A percentile compares a stretch with the other conserved stretches of the same genome.
Evolutionary conservation across 768 basidiomycete species (phyloP).

Genomic region (Macrolepiota fuliginosa): DNA sequence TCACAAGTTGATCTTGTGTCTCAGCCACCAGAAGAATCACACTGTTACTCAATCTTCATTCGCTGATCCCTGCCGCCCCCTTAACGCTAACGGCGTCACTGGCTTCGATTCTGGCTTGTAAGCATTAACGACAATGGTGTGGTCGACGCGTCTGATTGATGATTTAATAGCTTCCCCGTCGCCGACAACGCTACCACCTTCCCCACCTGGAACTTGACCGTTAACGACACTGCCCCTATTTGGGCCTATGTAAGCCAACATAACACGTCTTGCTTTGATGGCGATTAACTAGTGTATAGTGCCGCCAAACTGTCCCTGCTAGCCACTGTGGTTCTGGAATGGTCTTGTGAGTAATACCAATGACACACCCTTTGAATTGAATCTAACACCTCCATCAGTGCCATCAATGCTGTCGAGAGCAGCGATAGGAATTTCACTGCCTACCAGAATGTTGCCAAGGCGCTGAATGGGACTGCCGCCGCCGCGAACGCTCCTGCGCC

Average conservation of each 20-base stretch:
- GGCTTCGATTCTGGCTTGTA: conserved; percentile 63
- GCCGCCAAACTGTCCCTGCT: conserved; percentile 35
- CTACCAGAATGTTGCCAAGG: conserved; percentile 53
- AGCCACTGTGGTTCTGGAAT: conserved; percentile 53
- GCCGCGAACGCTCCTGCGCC: conserved; percentile 29
- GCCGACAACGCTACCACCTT: conserved; percentile 39
- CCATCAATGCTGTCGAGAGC: conserved; percentile 55
- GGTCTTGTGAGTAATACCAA: conserved; percentile 41
- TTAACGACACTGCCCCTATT: conserved; percentile 55
- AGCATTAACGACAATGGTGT: conserved; percentile 18
- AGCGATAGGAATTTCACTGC: conserved; percentile 51
- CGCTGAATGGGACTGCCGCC: conserved; percentile 49
- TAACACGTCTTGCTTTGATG: not conserved
- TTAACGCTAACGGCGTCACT: conserved; percentile 35
- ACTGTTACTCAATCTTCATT: conserved; percentile 64
- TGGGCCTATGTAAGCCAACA: conserved; percentile 48
- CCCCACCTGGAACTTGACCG: conserved; percentile 55
- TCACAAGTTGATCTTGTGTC: conserved; percentile 7
- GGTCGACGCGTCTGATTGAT: not conserved
- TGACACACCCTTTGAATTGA: not conserved
- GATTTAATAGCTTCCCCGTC: conserved; percentile 34
- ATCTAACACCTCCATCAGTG: conserved; percentile 24
- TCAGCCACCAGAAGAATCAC: conserved; percentile 66
- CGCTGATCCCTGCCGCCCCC: conserved; percentile 51
- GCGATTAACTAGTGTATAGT: conserved; percentile 23